Evolutionary conservation across 2,329 filamentous ascomycete species (phyloP).

Genomic region (Verticillium nonalfalfae): DNA sequence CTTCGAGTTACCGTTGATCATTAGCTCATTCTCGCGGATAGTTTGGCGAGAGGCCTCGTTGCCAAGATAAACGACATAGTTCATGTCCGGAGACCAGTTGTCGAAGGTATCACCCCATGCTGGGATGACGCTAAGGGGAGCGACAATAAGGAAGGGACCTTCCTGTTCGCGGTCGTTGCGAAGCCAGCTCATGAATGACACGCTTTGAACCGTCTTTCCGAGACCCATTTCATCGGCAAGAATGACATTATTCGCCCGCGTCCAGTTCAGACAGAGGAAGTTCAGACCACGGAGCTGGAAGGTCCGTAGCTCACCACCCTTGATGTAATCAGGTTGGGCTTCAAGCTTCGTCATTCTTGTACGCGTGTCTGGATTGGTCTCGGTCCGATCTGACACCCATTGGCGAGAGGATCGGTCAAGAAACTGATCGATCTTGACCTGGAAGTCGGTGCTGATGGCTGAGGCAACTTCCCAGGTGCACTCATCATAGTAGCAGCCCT

Average conservation of each 20-base stretch:
- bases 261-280: slow-evolving; percentile 96
- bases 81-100: slow-evolving; percentile 89
- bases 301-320: slow-evolving; percentile 76
- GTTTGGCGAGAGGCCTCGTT: slow-evolving; percentile 79
- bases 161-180: slow-evolving; percentile 85
- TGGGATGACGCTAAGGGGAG: slow-evolving; percentile 92
- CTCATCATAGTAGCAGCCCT: slow-evolving; percentile 84
- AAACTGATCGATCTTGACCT: slow-evolving; percentile 87
- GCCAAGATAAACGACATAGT: slow-evolving; percentile 95
- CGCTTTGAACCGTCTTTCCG: slow-evolving; percentile 96
- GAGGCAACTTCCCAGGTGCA: slow-evolving; percentile 87
- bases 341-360: slow-evolving; percentile 67
- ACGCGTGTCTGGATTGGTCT: slow-evolving; percentile 70
- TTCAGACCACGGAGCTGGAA: slow-evolving; percentile 95
- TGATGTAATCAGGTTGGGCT: slow-evolving; percentile 79
- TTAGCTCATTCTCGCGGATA: slow-evolving; percentile 84
- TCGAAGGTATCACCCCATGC: slow-evolving; percentile 99
- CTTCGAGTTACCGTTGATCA: slow-evolving; percentile 78
- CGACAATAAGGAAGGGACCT: slow-evolving; percentile 94
- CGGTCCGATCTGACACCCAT: slow-evolving; percentile 71
- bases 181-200: slow-evolving; percentile 95
- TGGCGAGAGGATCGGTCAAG: slow-evolving; percentile 76
- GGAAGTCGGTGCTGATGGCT: slow-evolving; percentile 70
- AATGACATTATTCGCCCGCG: slow-evolving; percentile 88
- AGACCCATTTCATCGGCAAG: slow-evolving; percentile 98